Evolutionary conservation across 768 basidiomycete genomes (phyloP).

Genomic region (Lentinus brumalis): DNA sequence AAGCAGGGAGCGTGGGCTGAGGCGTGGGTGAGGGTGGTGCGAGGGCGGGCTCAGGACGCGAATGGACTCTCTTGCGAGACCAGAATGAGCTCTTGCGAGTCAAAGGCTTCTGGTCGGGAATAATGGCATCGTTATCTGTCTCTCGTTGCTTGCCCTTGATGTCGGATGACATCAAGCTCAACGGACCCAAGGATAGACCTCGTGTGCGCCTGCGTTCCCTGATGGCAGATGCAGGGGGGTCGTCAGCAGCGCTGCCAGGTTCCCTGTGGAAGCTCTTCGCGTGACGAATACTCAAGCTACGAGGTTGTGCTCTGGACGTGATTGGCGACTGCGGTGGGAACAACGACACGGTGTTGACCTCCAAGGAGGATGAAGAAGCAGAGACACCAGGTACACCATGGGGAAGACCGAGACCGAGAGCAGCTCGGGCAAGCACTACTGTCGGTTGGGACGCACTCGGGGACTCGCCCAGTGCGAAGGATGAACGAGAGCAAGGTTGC

Average conservation of each 20-base stretch:
- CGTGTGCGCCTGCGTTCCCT: constrained; percentile 42
- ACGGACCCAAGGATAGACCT: constrained; percentile 59
- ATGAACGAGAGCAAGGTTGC: constrained; percentile 13
- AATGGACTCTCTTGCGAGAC: constrained; percentile 49
- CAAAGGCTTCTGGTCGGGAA: constrained; percentile 42
- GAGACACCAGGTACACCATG: constrained; percentile 48
- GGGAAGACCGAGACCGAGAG: constrained; percentile 59
- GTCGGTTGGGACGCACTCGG: constrained; percentile 31
- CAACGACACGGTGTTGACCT: constrained; percentile 53
- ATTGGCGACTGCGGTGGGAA: constrained; percentile 24
- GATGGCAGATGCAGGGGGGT: constrained; percentile 21
- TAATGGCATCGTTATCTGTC: constrained; percentile 28
- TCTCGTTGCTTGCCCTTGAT: constrained; percentile 49
- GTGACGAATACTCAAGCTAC: constrained; percentile 40
- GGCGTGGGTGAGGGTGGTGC: constrained; percentile 30
- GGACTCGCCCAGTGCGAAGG: constrained; percentile 15
- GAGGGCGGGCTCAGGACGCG: constrained; percentile 28
- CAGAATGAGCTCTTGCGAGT: constrained; percentile 70
- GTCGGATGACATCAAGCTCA: constrained; percentile 38
- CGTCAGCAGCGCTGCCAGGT: constrained; percentile 27
- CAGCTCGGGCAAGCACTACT: constrained; percentile 54
- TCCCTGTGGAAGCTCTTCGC: constrained; percentile 56
- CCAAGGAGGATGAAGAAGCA: constrained; percentile 43
- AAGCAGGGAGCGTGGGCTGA: constrained; percentile 37
- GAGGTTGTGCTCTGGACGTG: constrained; percentile 18